phyloP scores from a whole-genome alignment of 2,329 filamentous ascomycete genomes.

The Metarhizium robertsii region DNA sequence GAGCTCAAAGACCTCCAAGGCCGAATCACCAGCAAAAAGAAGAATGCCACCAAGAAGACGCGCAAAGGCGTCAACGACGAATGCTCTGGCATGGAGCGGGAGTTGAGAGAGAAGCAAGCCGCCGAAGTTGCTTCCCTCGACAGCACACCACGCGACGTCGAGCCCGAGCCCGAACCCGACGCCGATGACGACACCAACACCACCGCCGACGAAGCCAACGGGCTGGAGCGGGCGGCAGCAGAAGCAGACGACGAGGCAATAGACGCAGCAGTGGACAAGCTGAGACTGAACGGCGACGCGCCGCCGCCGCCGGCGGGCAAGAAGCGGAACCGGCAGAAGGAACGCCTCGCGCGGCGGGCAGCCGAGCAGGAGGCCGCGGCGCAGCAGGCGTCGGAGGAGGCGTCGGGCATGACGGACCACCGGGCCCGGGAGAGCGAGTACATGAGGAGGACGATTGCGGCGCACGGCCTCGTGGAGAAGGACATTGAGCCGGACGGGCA shows the following conservation, averaged over 20 bases:
- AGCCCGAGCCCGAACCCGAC: slow-evolving; percentile 6
- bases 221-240: neutral
- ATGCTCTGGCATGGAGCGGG: slow-evolving; percentile 60
- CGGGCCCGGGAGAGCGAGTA: slow-evolving; percentile 58
- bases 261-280: slow-evolving; percentile 4
- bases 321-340: slow-evolving; percentile 88
- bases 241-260: slow-evolving; percentile 7
- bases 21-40: slow-evolving; percentile 90
- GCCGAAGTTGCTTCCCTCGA: slow-evolving; percentile 42
- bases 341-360: slow-evolving; percentile 77
- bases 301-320: slow-evolving; percentile 30
- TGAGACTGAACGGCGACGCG: neutral
- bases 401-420: slow-evolving; percentile 62
- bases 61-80: slow-evolving; percentile 67
- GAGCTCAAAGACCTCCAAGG: slow-evolving; percentile 81
- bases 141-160: slow-evolving; percentile 6
- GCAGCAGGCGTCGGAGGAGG: slow-evolving; percentile 64
- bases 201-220: neutral
- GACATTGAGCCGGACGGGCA: slow-evolving; percentile 87
- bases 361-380: slow-evolving; percentile 70
- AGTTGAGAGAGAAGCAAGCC: slow-evolving; percentile 57
- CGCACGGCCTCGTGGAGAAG: slow-evolving; percentile 59
- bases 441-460: slow-evolving; percentile 60
- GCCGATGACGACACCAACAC: slow-evolving; percentile 1
- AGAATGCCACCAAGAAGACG: slow-evolving; percentile 85